A percentile compares a stretch with the other conserved stretches of the same genome.
These are phyloP conservation scores for Hyaloscypha variabilis DNA, from an alignment of 495 filamentous ascomycete genomes.

Conservation along the genomic window DNA sequence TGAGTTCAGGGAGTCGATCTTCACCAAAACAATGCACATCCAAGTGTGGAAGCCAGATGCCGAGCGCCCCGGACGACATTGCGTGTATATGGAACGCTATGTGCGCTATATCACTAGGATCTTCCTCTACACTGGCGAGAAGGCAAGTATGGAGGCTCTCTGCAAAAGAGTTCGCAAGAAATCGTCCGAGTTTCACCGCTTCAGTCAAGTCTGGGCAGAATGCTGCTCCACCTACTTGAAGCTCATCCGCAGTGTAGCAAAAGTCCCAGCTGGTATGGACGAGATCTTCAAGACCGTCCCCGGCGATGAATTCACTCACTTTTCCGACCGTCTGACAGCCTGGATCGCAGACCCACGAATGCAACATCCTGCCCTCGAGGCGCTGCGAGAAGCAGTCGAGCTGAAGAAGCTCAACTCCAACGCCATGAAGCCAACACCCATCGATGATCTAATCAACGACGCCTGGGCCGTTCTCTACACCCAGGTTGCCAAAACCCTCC, in stretches of 20 bases:
- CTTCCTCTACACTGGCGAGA: slow-evolving; percentile 75
- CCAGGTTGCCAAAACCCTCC: slow-evolving; percentile 45
- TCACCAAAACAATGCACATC: slow-evolving; percentile 91
- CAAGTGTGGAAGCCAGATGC: slow-evolving; percentile 96
- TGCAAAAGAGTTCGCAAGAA: slow-evolving; percentile 82
- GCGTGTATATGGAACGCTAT: slow-evolving; percentile 92
- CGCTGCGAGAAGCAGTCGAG: slow-evolving; percentile 82
- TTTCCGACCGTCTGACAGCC: slow-evolving; percentile 50
- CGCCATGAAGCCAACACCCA: slow-evolving; percentile 78
- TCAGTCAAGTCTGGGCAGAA: slow-evolving; percentile 82
- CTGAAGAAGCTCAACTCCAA: slow-evolving; percentile 88
- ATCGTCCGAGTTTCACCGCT: slow-evolving; percentile 81
- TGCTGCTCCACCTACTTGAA: slow-evolving; percentile 74
- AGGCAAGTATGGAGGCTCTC: slow-evolving; percentile 75
- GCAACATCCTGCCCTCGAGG: slow-evolving; percentile 59
- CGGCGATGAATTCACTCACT: slow-evolving; percentile 75
- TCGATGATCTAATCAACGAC: slow-evolving; percentile 91
- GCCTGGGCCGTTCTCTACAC: slow-evolving; percentile 80
- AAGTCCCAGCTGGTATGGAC: slow-evolving; percentile 70
- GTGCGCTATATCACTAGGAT: slow-evolving; percentile 77
- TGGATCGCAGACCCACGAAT: slow-evolving; percentile 44
- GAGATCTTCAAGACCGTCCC: slow-evolving; percentile 77
- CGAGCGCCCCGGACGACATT: slow-evolving; percentile 89
- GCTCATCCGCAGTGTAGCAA: slow-evolving; percentile 69
- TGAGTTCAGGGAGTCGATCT: slow-evolving; percentile 83